phyloP scores from a whole-genome alignment of 1,139 yeast genomes.

The Yamadazyma atmosphaerica region DNA sequence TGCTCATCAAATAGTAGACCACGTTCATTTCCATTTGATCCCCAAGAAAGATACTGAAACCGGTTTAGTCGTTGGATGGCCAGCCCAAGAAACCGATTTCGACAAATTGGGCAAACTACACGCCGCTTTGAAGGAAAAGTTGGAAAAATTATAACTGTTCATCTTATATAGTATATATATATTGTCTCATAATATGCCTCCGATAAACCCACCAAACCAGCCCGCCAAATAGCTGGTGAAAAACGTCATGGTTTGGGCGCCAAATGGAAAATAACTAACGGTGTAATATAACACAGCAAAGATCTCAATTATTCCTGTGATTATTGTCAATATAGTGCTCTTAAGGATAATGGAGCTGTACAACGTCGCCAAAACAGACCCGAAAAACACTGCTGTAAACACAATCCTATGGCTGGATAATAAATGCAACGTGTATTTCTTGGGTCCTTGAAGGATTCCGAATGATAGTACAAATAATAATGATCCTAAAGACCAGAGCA shows the following conservation, averaged over 20 bases:
- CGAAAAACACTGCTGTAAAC: constrained; percentile 78
- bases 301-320: constrained; percentile 75
- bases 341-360: constrained; percentile 54
- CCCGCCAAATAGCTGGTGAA: constrained; percentile 78
- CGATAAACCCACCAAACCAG: constrained; percentile 64
- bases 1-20: constrained; percentile 94
- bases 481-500: constrained; percentile 91
- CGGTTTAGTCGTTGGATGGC: constrained; percentile 91
- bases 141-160: constrained; percentile 28
- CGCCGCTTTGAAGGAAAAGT: constrained; percentile 56
- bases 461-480: constrained; percentile 83
- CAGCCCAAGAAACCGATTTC: constrained; percentile 74
- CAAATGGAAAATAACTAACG: constrained; percentile 92
- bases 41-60: constrained; percentile 73
- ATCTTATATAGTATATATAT: background rate
- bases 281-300: constrained; percentile 88
- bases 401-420: constrained; percentile 74
- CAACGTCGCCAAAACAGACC: constrained; percentile 68
- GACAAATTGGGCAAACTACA: constrained; percentile 69
- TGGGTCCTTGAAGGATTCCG: constrained; percentile 91
- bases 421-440: constrained; percentile 72
- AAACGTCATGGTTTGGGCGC: constrained; percentile 84
- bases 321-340: constrained; percentile 73
- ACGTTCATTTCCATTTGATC: constrained; percentile 94
- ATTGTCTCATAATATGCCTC: constrained; percentile 33